Evolutionary conservation across 2,329 filamentous ascomycete species (phyloP).

Genomic region (Fonsecaea pugnacius): DNA sequence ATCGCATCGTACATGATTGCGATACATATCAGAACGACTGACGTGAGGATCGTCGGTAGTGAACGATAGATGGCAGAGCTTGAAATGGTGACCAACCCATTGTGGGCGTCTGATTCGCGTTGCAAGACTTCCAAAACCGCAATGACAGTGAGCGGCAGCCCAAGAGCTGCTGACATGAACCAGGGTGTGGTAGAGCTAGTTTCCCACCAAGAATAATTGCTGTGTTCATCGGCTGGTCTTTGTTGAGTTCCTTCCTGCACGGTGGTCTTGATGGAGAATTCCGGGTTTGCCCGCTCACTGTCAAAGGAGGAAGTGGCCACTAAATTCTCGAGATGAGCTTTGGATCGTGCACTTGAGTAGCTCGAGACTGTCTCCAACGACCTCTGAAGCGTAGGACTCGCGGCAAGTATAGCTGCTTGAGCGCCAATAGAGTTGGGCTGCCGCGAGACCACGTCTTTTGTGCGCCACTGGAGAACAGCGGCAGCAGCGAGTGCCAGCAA

Average conservation of each 20-base stretch:
- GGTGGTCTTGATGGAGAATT: constrained; percentile 4
- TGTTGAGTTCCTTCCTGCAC: neutral
- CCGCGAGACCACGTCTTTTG: constrained; percentile 4
- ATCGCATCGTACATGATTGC: constrained; percentile 24
- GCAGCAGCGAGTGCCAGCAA: constrained; percentile 1
- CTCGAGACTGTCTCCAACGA: neutral
- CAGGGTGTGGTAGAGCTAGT: neutral
- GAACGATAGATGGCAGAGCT: neutral
- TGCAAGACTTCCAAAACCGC: constrained; percentile 10
- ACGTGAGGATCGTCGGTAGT: neutral
- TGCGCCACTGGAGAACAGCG: constrained; percentile 2
- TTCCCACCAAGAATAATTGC: constrained; percentile 4
- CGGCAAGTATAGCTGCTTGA: constrained; percentile 4
- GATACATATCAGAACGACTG: constrained; percentile 19
- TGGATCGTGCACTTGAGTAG: neutral
- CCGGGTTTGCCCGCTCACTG: neutral
- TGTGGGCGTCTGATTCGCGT: neutral
- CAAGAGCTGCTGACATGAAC: constrained; percentile 5
- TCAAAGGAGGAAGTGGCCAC: neutral
- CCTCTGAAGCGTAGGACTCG: constrained; percentile 7
- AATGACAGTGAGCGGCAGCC: constrained; percentile 1
- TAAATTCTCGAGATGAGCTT: neutral
- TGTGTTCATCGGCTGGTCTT: neutral
- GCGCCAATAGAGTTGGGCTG: constrained; percentile 11
- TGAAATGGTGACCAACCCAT: constrained; percentile 3